Evolutionary conservation across 768 basidiomycete genomes (phyloP).

Genomic region (Boletellus emodensis): DNA sequence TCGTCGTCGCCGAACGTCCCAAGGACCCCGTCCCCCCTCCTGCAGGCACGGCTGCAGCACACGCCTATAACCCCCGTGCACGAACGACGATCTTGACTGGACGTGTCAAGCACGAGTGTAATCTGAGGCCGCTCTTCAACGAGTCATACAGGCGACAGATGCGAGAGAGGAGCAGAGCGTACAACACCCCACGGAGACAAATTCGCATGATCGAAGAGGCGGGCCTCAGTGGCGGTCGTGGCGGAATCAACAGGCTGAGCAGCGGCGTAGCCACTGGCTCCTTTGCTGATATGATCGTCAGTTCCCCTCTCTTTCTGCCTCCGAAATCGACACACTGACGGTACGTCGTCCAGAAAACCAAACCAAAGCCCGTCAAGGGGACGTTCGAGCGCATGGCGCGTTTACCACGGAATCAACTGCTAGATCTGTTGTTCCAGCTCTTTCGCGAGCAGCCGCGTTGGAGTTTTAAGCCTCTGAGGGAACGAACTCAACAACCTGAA

Average conservation of each 20-base stretch:
- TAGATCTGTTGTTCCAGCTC: conserved; percentile 74
- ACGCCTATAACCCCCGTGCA: conserved; percentile 52
- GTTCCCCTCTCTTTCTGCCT: conserved; percentile 25
- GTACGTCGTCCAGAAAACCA: conserved; percentile 45
- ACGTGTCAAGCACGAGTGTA: conserved; percentile 78
- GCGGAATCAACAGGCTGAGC: conserved; percentile 73
- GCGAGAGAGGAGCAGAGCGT: conserved; percentile 59
- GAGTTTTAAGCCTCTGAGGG: conserved; percentile 72
- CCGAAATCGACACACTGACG: conserved; percentile 2
- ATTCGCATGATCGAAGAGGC: conserved; percentile 75
- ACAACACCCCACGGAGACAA: conserved; percentile 62
- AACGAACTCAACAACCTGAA: conserved; percentile 83
- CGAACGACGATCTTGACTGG: conserved; percentile 78
- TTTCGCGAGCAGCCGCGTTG: conserved; percentile 82
- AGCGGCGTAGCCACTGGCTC: conserved; percentile 62
- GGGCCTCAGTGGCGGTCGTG: conserved; percentile 62
- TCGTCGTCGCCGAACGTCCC: conserved; percentile 79
- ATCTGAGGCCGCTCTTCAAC: conserved; percentile 63
- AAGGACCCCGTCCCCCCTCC: conserved; percentile 51
- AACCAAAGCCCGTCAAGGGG: conserved; percentile 63
- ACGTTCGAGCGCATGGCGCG: conserved; percentile 88
- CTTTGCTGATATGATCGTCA: conserved; percentile 65
- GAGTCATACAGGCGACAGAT: conserved; percentile 69
- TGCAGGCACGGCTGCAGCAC: conserved; percentile 34
- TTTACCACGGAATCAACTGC: conserved; percentile 82